Evolutionary conservation across 1,284 basidiomycete species (phyloP), one percentile per base, ranked within the genome.

Genomic region (Sanghuangporus baumii): DNA sequence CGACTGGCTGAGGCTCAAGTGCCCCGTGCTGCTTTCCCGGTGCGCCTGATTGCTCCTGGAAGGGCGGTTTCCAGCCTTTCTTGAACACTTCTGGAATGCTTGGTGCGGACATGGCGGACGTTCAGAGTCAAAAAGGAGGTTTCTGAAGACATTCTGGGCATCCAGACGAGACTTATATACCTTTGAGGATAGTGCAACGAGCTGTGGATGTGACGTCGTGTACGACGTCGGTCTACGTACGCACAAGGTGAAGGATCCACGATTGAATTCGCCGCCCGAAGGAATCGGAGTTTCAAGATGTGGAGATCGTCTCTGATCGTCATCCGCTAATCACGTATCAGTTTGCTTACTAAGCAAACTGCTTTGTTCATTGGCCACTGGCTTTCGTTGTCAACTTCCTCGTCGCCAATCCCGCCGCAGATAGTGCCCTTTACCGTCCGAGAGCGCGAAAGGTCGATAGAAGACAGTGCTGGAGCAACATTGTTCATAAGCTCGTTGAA

Each of bases 1-100:
- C 76, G 50, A 84, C 66, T 6, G 81, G 81, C 41, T 72, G 69
- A 6, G 79, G 79, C 50, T 78, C 69, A 56, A 76, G 71, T 52
- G 34, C 38, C 2, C 61, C 57, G 7, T 31, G 20, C 38, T 65
- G 64, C 36, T 65, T 61, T 12, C 64, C 64, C 12, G 64, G 64
- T 8, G 46, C 51, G 14, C 52, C 52, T 26, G 34, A 3, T 26
- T 65, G 64, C 8, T 36, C n/a, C 34, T 65, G 64, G 11, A 62
- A 31, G 37, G 64, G 60, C 9, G 64, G 64, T 14, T 48, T 58
- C 64, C 64, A 65, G 61, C 64, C 64, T 38, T 65, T 62, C n/a
- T 56, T 41, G 36, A 65, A 65, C 6, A 65, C 57, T 47, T 62
- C 52, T 2, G 55, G 38, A 34, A 62, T 46, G 47, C 60, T 61